Conservation (phyloP, 345 rosid species). For the Combretum micranthum region DNA sequence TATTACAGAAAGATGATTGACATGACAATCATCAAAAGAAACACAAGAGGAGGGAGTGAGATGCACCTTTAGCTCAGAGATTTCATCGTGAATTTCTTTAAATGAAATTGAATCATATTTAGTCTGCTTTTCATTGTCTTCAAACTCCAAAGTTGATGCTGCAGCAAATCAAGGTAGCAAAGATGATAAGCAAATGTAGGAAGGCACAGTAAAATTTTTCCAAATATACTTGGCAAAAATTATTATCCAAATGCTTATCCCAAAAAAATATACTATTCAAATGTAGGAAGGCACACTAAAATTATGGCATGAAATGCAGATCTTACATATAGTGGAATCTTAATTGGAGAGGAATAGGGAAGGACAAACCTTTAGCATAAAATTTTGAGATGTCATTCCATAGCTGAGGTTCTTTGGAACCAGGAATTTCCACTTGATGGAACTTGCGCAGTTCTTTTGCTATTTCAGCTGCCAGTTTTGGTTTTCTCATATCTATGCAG, state of each 20-base stretch:
- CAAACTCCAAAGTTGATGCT: conserved; percentile 75
- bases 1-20: too few relatives aligned
- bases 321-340: not conserved
- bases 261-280: too few relatives aligned
- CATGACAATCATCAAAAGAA: conserved; percentile 5
- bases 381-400: conserved; percentile 87
- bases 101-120: conserved; percentile 64
- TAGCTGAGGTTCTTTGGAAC: conserved; percentile 86
- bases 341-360: not conserved
- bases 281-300: too few relatives aligned
- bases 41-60: conserved; percentile 6
- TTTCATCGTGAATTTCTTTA: conserved; percentile 56
- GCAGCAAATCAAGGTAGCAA: conserved; percentile 21
- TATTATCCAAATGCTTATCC: too few relatives aligned
- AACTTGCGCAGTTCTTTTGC: conserved; percentile 78
- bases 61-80: conserved; percentile 64
- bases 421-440: conserved; percentile 80
- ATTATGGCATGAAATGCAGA: too few relatives aligned
- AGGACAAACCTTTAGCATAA: conserved; percentile 58
- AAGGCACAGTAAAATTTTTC: conserved; percentile 1
- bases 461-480: conserved; percentile 74
- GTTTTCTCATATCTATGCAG: conserved; percentile 69
- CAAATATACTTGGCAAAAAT: not conserved
- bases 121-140: conserved; percentile 57
- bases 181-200: too few relatives aligned